A percentile compares a stretch with the other conserved stretches of the same genome.
phyloP scores from a whole-genome alignment of 1,284 basidiomycete species.

The Cryptococcus sp. region DNA sequence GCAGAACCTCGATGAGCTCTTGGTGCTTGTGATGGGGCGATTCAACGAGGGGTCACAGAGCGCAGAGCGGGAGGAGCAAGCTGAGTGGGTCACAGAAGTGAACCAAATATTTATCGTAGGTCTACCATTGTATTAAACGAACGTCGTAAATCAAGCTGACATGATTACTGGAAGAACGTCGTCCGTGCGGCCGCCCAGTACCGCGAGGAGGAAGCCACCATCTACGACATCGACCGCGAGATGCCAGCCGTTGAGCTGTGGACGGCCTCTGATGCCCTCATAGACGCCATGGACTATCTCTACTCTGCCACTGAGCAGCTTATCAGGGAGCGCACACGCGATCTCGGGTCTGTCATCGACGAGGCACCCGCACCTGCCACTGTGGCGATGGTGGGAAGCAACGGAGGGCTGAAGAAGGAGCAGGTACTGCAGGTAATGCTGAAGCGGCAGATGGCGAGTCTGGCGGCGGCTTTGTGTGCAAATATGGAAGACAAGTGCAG shows the following conservation, averaged over 20 bases:
- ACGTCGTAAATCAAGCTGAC: background rate
- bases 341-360: constrained; percentile 53
- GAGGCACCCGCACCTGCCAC: constrained; percentile 26
- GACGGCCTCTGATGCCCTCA: constrained; percentile 67
- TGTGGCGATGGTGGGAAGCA: background rate
- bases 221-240: constrained; percentile 67
- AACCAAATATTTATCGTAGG: constrained; percentile 68
- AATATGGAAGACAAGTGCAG: constrained; percentile 64
- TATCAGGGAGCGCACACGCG: constrained; percentile 53
- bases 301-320: constrained; percentile 64
- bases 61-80: constrained; percentile 15
- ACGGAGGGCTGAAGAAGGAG: constrained; percentile 10
- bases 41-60: constrained; percentile 17
- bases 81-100: constrained; percentile 61
- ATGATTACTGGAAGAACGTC: constrained; percentile 56
- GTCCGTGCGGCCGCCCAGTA: constrained; percentile 69
- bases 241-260: constrained; percentile 70
- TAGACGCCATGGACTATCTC: constrained; percentile 68
- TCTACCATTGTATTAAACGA: constrained; percentile 7
- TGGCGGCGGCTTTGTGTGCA: constrained; percentile 66
- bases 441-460: constrained; percentile 65
- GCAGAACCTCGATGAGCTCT: constrained; percentile 40
- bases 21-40: constrained; percentile 37
- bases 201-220: constrained; percentile 63
- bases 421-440: constrained; percentile 33